Evolutionary conservation across 805 yeast species (phyloP).

Genomic region (Kazachstania taianensis): DNA sequence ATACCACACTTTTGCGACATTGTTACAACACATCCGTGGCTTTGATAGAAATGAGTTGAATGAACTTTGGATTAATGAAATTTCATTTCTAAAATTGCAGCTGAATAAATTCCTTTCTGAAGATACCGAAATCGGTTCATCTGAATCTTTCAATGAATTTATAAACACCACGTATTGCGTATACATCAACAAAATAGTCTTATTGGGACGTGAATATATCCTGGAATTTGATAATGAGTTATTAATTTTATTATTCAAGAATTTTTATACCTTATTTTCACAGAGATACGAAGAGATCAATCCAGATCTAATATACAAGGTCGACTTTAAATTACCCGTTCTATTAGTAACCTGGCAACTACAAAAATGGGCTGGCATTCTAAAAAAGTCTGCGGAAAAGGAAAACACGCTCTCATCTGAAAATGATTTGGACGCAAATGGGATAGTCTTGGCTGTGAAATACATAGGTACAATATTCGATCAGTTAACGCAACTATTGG

Average conservation of each 20-base stretch:
- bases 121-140: background rate
- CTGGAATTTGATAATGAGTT: slow-evolving; percentile 18
- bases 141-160: slow-evolving; percentile 8
- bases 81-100: slow-evolving; percentile 14
- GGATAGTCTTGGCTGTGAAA: slow-evolving; percentile 6
- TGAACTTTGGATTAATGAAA: slow-evolving; percentile 20
- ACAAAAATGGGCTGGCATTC: slow-evolving; percentile 22
- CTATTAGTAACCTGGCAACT: slow-evolving; percentile 22
- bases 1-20: slow-evolving; percentile 12
- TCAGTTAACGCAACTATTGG: slow-evolving; percentile 10
- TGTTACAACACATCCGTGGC: slow-evolving; percentile 14
- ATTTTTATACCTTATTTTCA: slow-evolving; percentile 13
- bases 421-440: slow-evolving; percentile 1
- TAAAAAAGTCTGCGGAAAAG: slow-evolving; percentile 7
- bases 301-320: slow-evolving; percentile 8
- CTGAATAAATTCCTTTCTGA: slow-evolving; percentile 19
- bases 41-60: slow-evolving; percentile 16
- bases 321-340: slow-evolving; percentile 21
- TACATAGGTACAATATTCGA: slow-evolving; percentile 10
- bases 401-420: slow-evolving; percentile 1
- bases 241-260: slow-evolving; percentile 11
- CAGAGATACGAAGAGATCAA: slow-evolving; percentile 5
- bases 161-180: slow-evolving; percentile 12
- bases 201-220: slow-evolving; percentile 21
- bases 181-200: slow-evolving; percentile 22